Evolutionary conservation across 1,139 yeast genomes (phyloP).

Genomic region (Yarrowia galli): DNA sequence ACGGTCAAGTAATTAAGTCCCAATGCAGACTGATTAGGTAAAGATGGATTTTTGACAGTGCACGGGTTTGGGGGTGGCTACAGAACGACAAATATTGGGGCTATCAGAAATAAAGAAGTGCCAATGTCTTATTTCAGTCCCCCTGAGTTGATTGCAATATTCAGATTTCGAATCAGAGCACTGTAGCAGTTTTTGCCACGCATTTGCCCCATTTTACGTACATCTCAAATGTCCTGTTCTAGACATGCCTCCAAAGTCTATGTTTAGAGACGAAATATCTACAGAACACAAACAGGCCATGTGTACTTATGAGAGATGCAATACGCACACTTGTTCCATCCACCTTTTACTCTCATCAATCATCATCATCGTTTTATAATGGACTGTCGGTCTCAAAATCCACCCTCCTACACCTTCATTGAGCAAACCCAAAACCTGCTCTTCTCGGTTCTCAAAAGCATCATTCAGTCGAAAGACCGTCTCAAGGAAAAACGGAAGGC

Average conservation of each 20-base stretch:
- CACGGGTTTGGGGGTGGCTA: not conserved
- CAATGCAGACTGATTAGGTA: not conserved
- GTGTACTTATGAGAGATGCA: no score
- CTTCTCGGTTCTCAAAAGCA: not conserved
- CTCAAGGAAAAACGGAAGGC: conserved; percentile 10
- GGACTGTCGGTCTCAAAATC: not conserved
- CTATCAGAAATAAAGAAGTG: not conserved
- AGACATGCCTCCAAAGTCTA: no score
- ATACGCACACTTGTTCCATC: not conserved
- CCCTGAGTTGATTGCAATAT: not conserved
- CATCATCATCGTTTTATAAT: no score
- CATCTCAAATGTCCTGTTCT: no score
- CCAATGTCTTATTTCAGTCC: not conserved
- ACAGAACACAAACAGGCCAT: no score
- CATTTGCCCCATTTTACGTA: no score
- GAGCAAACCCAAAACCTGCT: conserved; percentile 11
- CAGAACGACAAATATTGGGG: not conserved
- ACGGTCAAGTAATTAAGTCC: not conserved
- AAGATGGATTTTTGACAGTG: not conserved
- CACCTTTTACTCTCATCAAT: not conserved
- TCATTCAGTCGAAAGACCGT: not conserved
- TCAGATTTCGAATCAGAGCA: not conserved
- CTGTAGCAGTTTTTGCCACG: not conserved
- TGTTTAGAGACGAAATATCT: no score
- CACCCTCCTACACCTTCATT: not conserved